Evolutionary conservation across 495 filamentous ascomycete genomes (phyloP).

Genomic region (Chaetomium tenue): DNA sequence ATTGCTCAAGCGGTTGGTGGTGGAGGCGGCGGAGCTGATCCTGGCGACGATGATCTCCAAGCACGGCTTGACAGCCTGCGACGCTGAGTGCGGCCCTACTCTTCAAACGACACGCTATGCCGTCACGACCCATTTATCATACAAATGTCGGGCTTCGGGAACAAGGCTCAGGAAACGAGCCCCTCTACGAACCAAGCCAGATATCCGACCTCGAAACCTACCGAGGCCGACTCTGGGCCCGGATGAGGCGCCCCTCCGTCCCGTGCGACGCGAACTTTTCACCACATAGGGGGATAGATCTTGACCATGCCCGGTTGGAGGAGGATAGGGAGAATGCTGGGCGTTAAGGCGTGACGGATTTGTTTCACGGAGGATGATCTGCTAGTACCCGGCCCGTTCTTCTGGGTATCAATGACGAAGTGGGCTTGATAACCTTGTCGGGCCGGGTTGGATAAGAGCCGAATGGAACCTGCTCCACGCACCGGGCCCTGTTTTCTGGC

Average conservation of each 20-base stretch:
- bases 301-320: not conserved
- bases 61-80: slow-evolving; percentile 77
- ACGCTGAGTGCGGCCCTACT: slow-evolving; percentile 17
- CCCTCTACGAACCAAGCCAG: not conserved
- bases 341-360: not conserved
- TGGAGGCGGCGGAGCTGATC: slow-evolving; percentile 54
- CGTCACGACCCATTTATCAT: not conserved
- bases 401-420: not conserved
- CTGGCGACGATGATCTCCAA: slow-evolving; percentile 76
- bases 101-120: not conserved
- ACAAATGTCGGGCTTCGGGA: not conserved
- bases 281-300: not conserved
- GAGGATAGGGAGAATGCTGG: not conserved
- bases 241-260: not conserved
- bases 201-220: not conserved
- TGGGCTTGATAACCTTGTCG: not conserved
- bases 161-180: not conserved
- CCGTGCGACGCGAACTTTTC: not conserved
- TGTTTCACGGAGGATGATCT: not conserved
- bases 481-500: not conserved
- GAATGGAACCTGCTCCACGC: not conserved
- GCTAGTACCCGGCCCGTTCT: not conserved
- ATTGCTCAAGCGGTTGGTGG: slow-evolving; percentile 79
- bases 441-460: not conserved
- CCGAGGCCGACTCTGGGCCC: not conserved